Evolutionary conservation across 495 filamentous ascomycete species (phyloP), one percentile per base, ranked within the genome.

Genomic region (Hypomontagnella monticulosa): DNA sequence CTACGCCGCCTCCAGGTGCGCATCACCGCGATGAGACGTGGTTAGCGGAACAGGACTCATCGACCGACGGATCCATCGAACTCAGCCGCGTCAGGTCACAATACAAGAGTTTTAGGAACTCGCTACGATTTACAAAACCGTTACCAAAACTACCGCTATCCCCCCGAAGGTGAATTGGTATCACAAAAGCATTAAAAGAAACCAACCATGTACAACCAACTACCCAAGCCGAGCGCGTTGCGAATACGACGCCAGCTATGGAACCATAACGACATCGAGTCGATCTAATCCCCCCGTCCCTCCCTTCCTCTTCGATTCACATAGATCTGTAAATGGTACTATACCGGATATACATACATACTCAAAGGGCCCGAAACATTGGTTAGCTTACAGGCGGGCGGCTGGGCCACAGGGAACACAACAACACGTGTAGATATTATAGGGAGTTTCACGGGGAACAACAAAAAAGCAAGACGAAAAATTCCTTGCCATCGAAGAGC

Each of bases 11-110:
- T 1, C 12, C 37, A 0, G 55, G 16, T 40, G 37, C 36, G 44
- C 20, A 42, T 43, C 15, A 32, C 23, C 60, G 57, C 12, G 32
- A 57, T 19, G 71, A 61, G 15, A 61, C 67, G 1, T 71, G 71
- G 71, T 54, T 73, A 18, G 34, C 60, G n/a, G 71, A 73, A 18
- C 61, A 61, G 16, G 67, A 61, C 12, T 69, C 60, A 1, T 69
- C 67, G 10, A 65, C 44, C 9, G 67, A 70, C 9, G 61, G 54
- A 36, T 69, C 66, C n/a, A n/a, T 63, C 14, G 65, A 63, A 32
- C 48, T 68, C 19, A 41, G 0, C 10, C 53, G 36, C 4, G 23
- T 56, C 5, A 49, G 41, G 49, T 41, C 65, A 10, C 40, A 23
- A n/a, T 37, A 54, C 14, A 52, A 50, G 18, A 23, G 16, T 12